Evolutionary conservation across 2,329 filamentous ascomycete species (phyloP), one percentile per base, ranked within the genome.

Genomic region (Nemania sp.): DNA sequence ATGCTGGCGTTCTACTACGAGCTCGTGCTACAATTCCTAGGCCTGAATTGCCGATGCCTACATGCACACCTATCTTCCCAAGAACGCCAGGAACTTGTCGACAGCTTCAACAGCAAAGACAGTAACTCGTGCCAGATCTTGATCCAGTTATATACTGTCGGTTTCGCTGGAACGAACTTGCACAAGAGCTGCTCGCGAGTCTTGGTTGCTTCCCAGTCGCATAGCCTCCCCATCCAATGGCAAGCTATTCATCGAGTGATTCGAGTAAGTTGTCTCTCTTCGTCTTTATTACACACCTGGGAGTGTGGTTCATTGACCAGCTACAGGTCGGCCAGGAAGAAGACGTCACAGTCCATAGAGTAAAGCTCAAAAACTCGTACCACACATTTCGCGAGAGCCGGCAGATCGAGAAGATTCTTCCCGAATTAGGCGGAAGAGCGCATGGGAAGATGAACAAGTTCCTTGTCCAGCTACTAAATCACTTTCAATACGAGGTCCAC

Each of bases 1-100:
- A 68, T 71, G n/a, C 15, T 72, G 1, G 71, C 71, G 6, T 73
- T 67, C n/a, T 73, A 69, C 57, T 72, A 72, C 56, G 71, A 73
- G 45, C 57, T 70, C 2, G 68, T 70, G 1, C 20, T 73, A 13
- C 68, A 72, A 20, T 68, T 73, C 40, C 57, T 72, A 5, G 68
- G 71, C 1, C 60, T 73, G 32, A 60, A 71, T 15, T 72, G 69
- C 45, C 67, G 66, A 1, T 65, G 63, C 13, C 56, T 73, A 18
- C 71, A 73, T 37, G 58, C 70, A 0, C 64, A 64, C 0, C 34
- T 73, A 15, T 54, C 57, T 5, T 21, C 54, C 0, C 63, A 68
- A 0, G 62, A 69, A 29, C 63, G 71, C 12, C 66, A 68, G 47
- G 42, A 64, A 0, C 65, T 73, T 1, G 62, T 72, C 20, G 62